These are phyloP conservation scores for Botrytis hyacinthi DNA, from an alignment of 2,329 filamentous ascomycete species.

Conservation along the genomic window DNA sequence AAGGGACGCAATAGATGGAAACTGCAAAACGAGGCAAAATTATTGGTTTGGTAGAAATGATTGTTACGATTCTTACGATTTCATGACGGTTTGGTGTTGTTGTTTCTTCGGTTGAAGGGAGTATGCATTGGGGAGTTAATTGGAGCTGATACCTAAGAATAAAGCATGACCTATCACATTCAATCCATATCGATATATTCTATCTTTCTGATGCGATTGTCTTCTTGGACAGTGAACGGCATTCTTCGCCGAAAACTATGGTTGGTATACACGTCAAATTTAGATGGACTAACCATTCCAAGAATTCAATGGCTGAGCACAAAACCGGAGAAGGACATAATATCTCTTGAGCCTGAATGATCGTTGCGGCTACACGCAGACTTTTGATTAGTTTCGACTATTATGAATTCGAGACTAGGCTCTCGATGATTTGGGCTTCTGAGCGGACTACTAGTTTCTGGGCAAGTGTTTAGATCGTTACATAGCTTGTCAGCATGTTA, in stretches of 20 bases:
- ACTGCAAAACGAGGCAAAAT: not conserved
- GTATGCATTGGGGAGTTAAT: not conserved
- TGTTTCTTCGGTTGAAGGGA: not conserved
- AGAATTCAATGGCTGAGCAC: not conserved
- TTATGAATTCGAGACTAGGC: not conserved
- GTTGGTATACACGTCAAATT: not conserved
- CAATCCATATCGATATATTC: not conserved
- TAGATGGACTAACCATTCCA: not conserved
- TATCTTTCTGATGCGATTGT: not conserved
- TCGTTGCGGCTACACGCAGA: not conserved
- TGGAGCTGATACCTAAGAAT: slow-evolving; percentile 12
- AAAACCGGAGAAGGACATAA: not conserved
- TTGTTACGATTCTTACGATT: not conserved
- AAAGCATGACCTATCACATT: not conserved
- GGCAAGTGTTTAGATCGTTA: not conserved
- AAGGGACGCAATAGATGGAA: slow-evolving; percentile 1
- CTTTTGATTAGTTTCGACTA: not conserved
- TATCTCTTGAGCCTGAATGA: not conserved
- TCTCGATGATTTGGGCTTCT: not conserved
- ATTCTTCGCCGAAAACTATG: not conserved
- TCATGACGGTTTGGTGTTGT: not conserved
- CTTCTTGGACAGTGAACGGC: not conserved
- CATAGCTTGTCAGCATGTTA: not conserved
- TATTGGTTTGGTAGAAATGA: not conserved
- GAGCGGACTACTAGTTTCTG: not conserved